A percentile compares a stretch with the other conserved stretches of the same genome.
phyloP scores from a whole-genome alignment of 352 stramenopile species.

The Thraustotheca clavata region DNA sequence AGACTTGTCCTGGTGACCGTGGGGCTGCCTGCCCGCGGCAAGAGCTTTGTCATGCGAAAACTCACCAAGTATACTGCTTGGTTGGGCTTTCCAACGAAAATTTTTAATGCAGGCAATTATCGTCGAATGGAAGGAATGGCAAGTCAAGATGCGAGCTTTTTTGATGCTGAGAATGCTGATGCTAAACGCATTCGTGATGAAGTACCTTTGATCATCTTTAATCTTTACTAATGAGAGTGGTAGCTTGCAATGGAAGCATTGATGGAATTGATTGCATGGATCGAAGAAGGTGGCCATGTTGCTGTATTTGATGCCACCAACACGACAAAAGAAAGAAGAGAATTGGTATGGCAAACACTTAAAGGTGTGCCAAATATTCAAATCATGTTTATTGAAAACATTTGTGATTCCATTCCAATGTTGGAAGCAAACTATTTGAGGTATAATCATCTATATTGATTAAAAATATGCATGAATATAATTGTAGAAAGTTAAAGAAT shows the following conservation, averaged over 20 bases:
- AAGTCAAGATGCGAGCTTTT: conserved; percentile 82
- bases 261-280: conserved; percentile 83
- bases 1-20: conserved; percentile 92
- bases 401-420: conserved; percentile 90
- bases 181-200: conserved; percentile 80
- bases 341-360: conserved; percentile 25
- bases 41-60: conserved; percentile 94
- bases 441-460: conserved; percentile 28
- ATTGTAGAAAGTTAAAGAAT: conserved; percentile 73
- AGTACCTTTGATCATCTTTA: conserved; percentile 26
- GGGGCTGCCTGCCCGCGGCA: conserved; percentile 89
- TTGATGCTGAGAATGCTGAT: conserved; percentile 82
- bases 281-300: conserved; percentile 85
- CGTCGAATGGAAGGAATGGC: conserved; percentile 68
- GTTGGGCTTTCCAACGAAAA: conserved; percentile 82
- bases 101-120: conserved; percentile 95
- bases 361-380: conserved; percentile 43
- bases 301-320: conserved; percentile 95
- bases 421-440: conserved; percentile 87
- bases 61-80: conserved; percentile 90
- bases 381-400: conserved; percentile 93
- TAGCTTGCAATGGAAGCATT: conserved; percentile 17
- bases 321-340: conserved; percentile 71
- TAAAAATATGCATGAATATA: conserved; percentile 4
- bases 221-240: not conserved